These are phyloP conservation scores for Fraxinus platypoda DNA, from an alignment of 305 asterid species.

Conservation along the genomic window DNA sequence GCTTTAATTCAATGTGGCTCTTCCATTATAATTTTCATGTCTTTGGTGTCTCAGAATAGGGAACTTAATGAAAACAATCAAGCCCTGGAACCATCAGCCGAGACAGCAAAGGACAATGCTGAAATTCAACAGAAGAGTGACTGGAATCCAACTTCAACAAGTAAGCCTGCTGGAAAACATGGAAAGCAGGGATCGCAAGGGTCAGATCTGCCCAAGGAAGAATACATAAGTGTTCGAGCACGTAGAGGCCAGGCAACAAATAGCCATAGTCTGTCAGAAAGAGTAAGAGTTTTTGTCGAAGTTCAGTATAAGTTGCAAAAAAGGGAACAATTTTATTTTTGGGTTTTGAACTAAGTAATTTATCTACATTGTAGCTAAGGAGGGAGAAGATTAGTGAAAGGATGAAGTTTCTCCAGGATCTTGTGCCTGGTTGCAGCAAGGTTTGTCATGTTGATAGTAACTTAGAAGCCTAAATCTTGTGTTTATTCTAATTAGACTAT, in stretches of 20 bases:
- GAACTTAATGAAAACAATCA: constrained; percentile 46
- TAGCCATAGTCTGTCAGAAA: constrained; percentile 98
- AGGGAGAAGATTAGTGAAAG: constrained; percentile 98
- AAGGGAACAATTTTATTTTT: background rate
- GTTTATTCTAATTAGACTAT: background rate
- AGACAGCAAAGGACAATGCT: constrained; percentile 32
- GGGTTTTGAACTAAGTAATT: constrained; percentile 15
- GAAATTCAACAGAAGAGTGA: constrained; percentile 50
- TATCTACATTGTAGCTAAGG: constrained; percentile 57
- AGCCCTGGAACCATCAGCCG: constrained; percentile 34
- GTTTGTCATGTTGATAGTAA: constrained; percentile 36
- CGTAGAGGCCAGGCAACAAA: constrained; percentile 97
- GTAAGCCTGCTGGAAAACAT: constrained; percentile 61
- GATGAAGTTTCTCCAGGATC: constrained; percentile 99
- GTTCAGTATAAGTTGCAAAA: background rate
- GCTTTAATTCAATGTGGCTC: background rate
- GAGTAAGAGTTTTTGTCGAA: constrained; percentile 45
- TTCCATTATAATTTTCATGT: constrained; percentile 15
- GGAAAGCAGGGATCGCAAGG: constrained; percentile 69
- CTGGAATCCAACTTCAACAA: constrained; percentile 36
- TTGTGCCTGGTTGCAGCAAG: constrained; percentile 99
- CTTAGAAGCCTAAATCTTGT: background rate
- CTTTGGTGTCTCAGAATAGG: constrained; percentile 37
- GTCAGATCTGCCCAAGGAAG: constrained; percentile 81
- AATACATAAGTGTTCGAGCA: constrained; percentile 81